Evolutionary conservation across 306 rosid genomes (phyloP), one percentile per base, ranked within the genome.

Genomic region (Hippophae gyantsensis): DNA sequence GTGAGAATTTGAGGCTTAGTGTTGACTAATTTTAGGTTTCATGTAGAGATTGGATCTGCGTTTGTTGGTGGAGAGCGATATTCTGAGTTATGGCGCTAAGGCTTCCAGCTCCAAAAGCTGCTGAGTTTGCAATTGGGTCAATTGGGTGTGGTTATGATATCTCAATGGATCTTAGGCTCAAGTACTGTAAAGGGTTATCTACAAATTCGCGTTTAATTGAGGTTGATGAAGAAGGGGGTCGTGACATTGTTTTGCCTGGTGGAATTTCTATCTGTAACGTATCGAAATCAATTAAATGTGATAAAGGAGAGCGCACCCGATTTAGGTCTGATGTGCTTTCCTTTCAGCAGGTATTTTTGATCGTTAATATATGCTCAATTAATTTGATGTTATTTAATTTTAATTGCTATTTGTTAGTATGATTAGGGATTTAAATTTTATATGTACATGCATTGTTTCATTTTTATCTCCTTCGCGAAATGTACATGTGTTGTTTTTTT

Each of bases 221-320:
- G 45, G 76, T 92, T 48, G 85, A 87, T 43, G 89, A 85, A 74
- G 60, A 44, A 6, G 82, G 76, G 60, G 78, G 61, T 56, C 83
- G 89, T 62, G 98, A 92, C 76, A 64, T 92, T 61, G 72, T 87
- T 54, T 76, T 92, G 69, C 96, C 98, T n/a, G 84, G 76, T n/a
- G 94, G 97, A 38, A 51, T 74, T 53, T 60, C 78, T 9, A 74
- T 85, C 66, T 62, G 9, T 48, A 87, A 89, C 44, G 95, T 92
- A 67, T 83, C 98, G n/a, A 83, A 83, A 71, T 81, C 83, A 68
- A 85, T 92, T 55, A 77, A 85, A 0, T 87, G 89, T 52, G 98
- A 92, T 71, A 92, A 92, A 78, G 98, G 98, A 52, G 98, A 92
- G 74, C 86, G 96, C 65, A 80, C 81, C 32, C 87, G 98, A 49